A percentile compares a stretch with the other conserved stretches of the same genome.
Evolutionary conservation across 176 grass and related monocot genomes (phyloP).

Genomic region (Rhynchospora tenuis): DNA sequence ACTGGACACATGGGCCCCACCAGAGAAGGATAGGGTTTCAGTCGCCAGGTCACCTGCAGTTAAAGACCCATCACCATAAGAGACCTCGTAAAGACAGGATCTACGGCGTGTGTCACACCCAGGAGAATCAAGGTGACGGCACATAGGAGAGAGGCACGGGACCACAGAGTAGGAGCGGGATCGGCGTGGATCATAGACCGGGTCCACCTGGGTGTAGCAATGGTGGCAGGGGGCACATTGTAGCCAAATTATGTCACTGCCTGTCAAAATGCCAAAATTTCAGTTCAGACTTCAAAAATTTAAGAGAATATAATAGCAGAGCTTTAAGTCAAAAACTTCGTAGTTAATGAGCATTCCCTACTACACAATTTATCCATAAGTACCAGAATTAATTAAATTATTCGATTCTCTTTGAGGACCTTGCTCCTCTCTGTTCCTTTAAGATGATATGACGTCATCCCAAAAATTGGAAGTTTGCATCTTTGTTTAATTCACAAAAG

Average conservation of each 20-base stretch:
- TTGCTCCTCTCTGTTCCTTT: neutral
- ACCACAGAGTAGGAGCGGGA: conserved; percentile 63
- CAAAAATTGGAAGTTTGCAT: neutral
- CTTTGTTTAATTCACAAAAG: neutral
- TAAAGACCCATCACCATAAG: conserved; percentile 88
- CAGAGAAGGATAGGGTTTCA: conserved; percentile 73
- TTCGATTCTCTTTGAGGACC: neutral
- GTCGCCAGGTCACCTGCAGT: conserved; percentile 72
- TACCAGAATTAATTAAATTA: neutral
- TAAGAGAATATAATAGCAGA: neutral
- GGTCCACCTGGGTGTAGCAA: conserved; percentile 82
- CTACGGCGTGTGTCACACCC: conserved; percentile 68
- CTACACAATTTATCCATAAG: neutral
- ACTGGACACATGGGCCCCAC: conserved; percentile 54
- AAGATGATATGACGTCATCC: neutral
- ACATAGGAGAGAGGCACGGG: conserved; percentile 49
- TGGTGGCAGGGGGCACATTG: conserved; percentile 81
- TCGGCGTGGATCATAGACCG: conserved; percentile 59
- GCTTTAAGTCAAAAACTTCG: neutral
- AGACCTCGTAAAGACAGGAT: conserved; percentile 85
- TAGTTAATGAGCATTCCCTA: neutral
- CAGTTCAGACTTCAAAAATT: neutral
- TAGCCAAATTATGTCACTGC: conserved; percentile 87
- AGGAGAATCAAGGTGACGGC: conserved; percentile 57
- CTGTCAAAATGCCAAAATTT: conserved; percentile 17